A percentile compares a stretch with the other conserved stretches of the same genome.
Evolutionary conservation across 352 stramenopile genomes (phyloP).

Genomic region (Pythium aristosporum): DNA sequence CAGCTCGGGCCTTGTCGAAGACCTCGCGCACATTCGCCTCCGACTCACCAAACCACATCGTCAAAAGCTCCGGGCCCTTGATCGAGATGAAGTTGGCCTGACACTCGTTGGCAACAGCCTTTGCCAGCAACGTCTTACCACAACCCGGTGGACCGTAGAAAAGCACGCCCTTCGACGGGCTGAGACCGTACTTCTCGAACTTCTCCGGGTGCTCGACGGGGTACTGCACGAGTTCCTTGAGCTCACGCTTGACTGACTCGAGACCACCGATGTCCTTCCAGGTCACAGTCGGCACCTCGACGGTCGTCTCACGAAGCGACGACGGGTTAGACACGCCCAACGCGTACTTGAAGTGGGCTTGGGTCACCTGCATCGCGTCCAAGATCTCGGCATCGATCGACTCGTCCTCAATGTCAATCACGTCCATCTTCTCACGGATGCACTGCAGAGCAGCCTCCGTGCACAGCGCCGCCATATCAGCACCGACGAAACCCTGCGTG

Average conservation of each 20-base stretch:
- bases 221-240: conserved; percentile 99
- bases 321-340: conserved; percentile 97
- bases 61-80: conserved; percentile 99
- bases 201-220: conserved; percentile 99
- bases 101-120: conserved; percentile 99
- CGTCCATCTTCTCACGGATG: conserved; percentile 99
- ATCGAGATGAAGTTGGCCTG: conserved; percentile 99
- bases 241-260: conserved; percentile 97
- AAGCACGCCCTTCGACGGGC: conserved; percentile 96
- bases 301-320: conserved; percentile 98
- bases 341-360: conserved; percentile 99
- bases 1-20: conserved; percentile 98
- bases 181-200: conserved; percentile 97
- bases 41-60: conserved; percentile 99
- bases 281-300: conserved; percentile 97
- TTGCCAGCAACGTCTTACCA: conserved; percentile 99
- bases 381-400: conserved; percentile 99
- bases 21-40: conserved; percentile 99
- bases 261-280: conserved; percentile 99
- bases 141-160: conserved; percentile 99
- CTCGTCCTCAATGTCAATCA: conserved; percentile 99
- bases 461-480: conserved; percentile 99
- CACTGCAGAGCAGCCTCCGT: conserved; percentile 98
- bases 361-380: conserved; percentile 97
- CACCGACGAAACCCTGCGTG: conserved; percentile 99